phyloP scores from a whole-genome alignment of 2,329 filamentous ascomycete species.

The Botrytis fragariae region DNA sequence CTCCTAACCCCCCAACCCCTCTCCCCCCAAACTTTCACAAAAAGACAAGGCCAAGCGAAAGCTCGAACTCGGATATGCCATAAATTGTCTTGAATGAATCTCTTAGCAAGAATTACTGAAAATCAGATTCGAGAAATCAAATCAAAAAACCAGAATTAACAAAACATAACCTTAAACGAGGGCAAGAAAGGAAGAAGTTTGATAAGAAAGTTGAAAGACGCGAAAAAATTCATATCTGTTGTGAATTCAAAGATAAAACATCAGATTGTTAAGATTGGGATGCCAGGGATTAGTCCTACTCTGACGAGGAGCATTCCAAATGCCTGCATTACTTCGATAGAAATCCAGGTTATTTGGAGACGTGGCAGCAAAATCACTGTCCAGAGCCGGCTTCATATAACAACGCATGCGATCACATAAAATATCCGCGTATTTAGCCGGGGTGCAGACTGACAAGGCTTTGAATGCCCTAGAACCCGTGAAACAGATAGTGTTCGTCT shows the following conservation, averaged over 20 bases:
- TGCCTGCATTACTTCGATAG: not conserved
- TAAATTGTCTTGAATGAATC: not conserved
- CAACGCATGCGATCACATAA: constrained; percentile 72
- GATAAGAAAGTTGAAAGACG: too few species aligned
- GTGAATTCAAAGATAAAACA: constrained; percentile 10
- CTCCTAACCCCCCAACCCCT: too few species aligned
- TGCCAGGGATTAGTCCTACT: not conserved
- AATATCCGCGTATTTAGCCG: constrained; percentile 85
- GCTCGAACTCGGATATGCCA: rapidly evolving
- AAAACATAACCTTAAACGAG: not conserved
- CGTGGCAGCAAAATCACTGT: not conserved
- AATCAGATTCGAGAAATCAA: too few species aligned
- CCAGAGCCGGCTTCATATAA: constrained; percentile 52
- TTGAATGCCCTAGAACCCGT: constrained; percentile 80
- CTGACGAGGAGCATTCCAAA: not conserved
- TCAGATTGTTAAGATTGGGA: not conserved
- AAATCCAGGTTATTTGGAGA: not conserved
- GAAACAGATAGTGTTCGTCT: constrained; percentile 79
- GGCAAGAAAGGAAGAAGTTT: too few species aligned
- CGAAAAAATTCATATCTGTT: too few species aligned
- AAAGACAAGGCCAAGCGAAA: not conserved
- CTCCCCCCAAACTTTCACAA: too few species aligned
- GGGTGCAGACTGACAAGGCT: constrained; percentile 78
- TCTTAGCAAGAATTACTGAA: too few species aligned
- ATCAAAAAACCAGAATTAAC: not conserved